Evolutionary conservation across 2,329 filamentous ascomycete species (phyloP), one percentile per base, ranked within the genome.

Genomic region (Cladosporium sp.): DNA sequence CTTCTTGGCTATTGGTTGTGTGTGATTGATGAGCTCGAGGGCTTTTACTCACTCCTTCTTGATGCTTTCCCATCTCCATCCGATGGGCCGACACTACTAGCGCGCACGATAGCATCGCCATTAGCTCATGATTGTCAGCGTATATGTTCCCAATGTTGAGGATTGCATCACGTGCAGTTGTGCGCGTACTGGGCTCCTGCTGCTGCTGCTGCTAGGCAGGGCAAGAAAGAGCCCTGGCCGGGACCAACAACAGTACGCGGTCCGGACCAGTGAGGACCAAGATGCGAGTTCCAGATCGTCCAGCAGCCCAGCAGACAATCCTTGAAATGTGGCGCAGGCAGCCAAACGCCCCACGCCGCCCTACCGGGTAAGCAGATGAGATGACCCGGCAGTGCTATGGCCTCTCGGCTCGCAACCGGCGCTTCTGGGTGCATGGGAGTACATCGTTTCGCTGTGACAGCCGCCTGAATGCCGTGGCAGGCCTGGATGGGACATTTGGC

Each of bases 361-460:
- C 50, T 63, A 63, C 61, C 61, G 50, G 61, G 50, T 63, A 46
- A 56, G 61, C 61, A 63, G 52, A 50, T 53, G 50, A 63, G 33
- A 63, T 31, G 28, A 63, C 5, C 61, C 61, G 61, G 61, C 53
- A 63, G 61, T 44, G 50, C n/a, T 46, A n/a, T 46, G 50, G 35
- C 61, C 35, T 44, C 29, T 63, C 61, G 61, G 61, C 61, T 63
- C 23, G 61, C 49, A 63, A 56, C 61, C 61, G 61, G 61, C 61
- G 61, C 61, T 63, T 63, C 61, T 63, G 26, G 21, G 11, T 16
- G 44, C 16, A 46, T 46, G 40, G n/a, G n/a, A 46, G 40, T n/a
- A 21, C 21, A 16, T 55, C 18, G 52, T 55, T 16, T 33, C 29
- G 50, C 33, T 46, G 23, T 40, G 35, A 55, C 50, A 44, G 61